A percentile compares a stretch with the other conserved stretches of the same genome.
phyloP scores from a whole-genome alignment of 1,284 basidiomycete species.

The Ceratobasidium sp. region DNA sequence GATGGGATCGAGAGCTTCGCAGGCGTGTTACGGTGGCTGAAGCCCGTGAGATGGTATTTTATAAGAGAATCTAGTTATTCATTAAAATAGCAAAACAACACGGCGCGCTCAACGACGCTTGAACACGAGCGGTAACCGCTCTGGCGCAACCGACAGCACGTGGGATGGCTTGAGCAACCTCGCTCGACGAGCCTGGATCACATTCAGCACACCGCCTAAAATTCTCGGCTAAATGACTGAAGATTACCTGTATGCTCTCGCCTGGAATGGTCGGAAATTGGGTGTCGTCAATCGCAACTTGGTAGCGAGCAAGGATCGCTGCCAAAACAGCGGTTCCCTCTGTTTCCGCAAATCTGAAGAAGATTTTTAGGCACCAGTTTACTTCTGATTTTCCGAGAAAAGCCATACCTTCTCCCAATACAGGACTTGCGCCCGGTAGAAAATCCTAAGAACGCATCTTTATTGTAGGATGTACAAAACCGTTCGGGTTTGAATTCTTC shows the following conservation, averaged over 20 bases:
- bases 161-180: neutral
- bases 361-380: neutral
- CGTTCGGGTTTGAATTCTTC: constrained; percentile 27
- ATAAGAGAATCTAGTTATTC: too few species aligned
- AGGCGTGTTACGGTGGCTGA: neutral
- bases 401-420: constrained; percentile 28
- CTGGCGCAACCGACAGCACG: neutral
- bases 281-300: constrained; percentile 13
- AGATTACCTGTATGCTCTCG: constrained; percentile 1
- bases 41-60: too few species aligned
- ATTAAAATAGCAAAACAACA: neutral
- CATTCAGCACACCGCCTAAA: neutral
- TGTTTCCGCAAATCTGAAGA: constrained; percentile 35
- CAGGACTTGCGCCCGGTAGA: constrained; percentile 27
- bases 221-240: neutral
- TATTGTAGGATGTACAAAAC: constrained; percentile 33
- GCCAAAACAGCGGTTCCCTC: constrained; percentile 32
- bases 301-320: constrained; percentile 13
- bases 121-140: constrained; percentile 16
- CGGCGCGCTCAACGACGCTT: neutral
- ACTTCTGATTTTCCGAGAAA: neutral
- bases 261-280: constrained; percentile 37
- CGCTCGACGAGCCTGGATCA: neutral
- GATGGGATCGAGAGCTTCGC: neutral
- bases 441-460: constrained; percentile 37